A percentile compares a stretch with the other conserved stretches of the same genome.
Evolutionary conservation across 495 filamentous ascomycete genomes (phyloP).

Genomic region (Neurospora sp.): DNA sequence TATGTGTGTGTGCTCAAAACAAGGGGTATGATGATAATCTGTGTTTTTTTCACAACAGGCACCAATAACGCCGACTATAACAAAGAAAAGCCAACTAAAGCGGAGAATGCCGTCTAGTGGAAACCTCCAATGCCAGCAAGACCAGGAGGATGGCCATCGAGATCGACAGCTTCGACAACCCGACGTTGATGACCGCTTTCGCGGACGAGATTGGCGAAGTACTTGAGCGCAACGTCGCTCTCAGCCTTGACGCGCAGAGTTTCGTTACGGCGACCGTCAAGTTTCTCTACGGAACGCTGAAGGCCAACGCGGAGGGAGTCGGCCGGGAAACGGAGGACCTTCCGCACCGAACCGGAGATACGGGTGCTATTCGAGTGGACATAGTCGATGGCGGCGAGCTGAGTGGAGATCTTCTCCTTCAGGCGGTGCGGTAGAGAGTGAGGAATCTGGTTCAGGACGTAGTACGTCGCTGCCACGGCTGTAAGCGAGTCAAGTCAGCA

Average conservation of each 20-base stretch:
- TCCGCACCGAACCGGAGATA: slow-evolving; percentile 72
- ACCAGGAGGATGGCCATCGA: slow-evolving; percentile 58
- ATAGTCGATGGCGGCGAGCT: slow-evolving; percentile 77
- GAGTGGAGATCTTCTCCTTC: slow-evolving; percentile 67
- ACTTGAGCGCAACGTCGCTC: slow-evolving; percentile 69
- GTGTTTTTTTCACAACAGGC: neutral
- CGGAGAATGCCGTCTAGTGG: neutral
- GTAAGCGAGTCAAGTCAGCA: slow-evolving; percentile 5
- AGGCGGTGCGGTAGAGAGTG: slow-evolving; percentile 80
- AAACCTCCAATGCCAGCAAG: neutral
- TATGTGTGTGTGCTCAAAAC: neutral
- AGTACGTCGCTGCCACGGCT: slow-evolving; percentile 65
- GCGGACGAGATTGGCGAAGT: slow-evolving; percentile 76
- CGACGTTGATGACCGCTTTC: slow-evolving; percentile 60
- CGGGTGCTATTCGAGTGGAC: slow-evolving; percentile 78
- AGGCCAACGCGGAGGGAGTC: slow-evolving; percentile 70
- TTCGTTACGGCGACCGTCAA: slow-evolving; percentile 66
- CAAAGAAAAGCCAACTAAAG: neutral
- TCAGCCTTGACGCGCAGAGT: slow-evolving; percentile 63
- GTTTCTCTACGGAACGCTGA: slow-evolving; percentile 71
- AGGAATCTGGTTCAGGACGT: slow-evolving; percentile 77
- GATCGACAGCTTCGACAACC: slow-evolving; percentile 69
- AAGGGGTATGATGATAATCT: neutral
- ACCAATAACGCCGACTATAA: neutral
- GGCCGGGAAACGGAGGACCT: slow-evolving; percentile 76